These are phyloP conservation scores for Colletotrichum lentis DNA, from an alignment of 2,329 filamentous ascomycete genomes.

Conservation along the genomic window DNA sequence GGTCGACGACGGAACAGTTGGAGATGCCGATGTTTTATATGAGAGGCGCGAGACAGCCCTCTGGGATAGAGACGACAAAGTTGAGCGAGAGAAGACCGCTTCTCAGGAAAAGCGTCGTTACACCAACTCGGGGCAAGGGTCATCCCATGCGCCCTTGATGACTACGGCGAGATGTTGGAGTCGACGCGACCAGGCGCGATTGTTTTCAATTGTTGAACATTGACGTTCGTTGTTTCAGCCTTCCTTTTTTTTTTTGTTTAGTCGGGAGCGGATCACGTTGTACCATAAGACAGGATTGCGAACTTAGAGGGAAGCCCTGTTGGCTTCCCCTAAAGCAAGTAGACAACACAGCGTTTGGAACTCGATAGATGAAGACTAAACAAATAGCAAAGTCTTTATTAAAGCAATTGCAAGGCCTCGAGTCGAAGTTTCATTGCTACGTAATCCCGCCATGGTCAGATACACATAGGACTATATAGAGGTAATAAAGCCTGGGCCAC, in stretches of 20 bases:
- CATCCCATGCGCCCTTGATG: neutral
- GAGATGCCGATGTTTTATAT: constrained; percentile 38
- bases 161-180: neutral
- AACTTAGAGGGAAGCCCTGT: neutral
- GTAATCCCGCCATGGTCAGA: no score
- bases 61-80: constrained; percentile 5
- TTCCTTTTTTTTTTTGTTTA: no score
- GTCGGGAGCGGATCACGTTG: no score
- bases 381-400: neutral
- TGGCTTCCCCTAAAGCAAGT: neutral
- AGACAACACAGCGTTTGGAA: neutral
- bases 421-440: no score
- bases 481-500: no score
- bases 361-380: neutral
- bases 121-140: neutral
- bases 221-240: no score
- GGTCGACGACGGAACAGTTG: constrained; percentile 41
- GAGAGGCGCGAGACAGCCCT: constrained; percentile 8
- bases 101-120: constrained; percentile 1
- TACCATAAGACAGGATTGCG: no score
- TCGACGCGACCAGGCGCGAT: neutral
- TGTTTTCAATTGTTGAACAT: no score
- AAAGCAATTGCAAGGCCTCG: no score
- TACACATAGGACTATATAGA: no score
- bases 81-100: constrained; percentile 2